Base-by-base conservation (phyloP, 2,329 filamentous ascomycete genomes). In the Paecilomyces sp. region DNA sequence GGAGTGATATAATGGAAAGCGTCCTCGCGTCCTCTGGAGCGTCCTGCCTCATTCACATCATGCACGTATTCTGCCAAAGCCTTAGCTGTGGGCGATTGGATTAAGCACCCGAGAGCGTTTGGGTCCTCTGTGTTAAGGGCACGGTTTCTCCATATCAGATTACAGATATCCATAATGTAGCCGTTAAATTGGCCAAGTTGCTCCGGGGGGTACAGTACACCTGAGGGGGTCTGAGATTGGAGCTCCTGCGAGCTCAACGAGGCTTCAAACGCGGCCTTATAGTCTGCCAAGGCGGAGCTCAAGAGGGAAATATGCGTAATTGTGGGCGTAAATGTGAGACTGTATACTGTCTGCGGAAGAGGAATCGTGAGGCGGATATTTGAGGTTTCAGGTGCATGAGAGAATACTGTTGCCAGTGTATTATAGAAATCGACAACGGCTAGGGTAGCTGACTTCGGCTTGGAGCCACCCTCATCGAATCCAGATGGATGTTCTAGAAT, bases 151-250 rank as follows among this genome's bases (percentile, higher is more conserved):
- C 91, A 95, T 54, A 94, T 73, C 56, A 89, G 85, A 70, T 95
- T 95, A 78, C 90, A 92, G 33, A 92, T 83, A 70, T 96, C 91
- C 85, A 94, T 92, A 33, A 95, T 82, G 70, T 89, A 92, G 24
- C 88, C 88, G 71, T 96, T 96, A 77, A 94, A 92, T 25, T 82
- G 77, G 63, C 85, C 84, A 50, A 91, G 83, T 59, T 88, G 84
- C 33, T 79, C 75, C 51, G 83, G 79, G 30, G 85, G 80, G 62
- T 87, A 88, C 62, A 74, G 64, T n/a, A 64, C 72, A 63, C 68
- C 66, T 54, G 64, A 59, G 47, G 56, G 70, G 55, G 64, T 72
- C 65, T 65, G 71, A 65, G 66, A 68, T 62, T 69, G 77, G 57
- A 68, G 66, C 9, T 61, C 67, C 59, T 63, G 68, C 11, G 71